Conservation (phyloP, 495 filamentous ascomycete genomes). For the Penicillium odoratum region DNA sequence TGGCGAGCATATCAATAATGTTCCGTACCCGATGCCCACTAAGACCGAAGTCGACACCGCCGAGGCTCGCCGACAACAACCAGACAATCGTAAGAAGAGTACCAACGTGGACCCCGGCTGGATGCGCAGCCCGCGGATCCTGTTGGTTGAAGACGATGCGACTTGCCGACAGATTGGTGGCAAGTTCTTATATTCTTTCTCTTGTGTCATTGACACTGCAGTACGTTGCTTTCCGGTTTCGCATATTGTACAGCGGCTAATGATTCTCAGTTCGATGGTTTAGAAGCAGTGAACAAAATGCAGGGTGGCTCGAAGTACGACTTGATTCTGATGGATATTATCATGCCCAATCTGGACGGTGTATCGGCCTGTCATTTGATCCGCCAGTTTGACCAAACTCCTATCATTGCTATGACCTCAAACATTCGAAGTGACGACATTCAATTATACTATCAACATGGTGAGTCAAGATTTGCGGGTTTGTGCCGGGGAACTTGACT, state of each 20-base stretch:
- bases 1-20: constrained; percentile 89
- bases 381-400: constrained; percentile 82
- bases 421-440: constrained; percentile 98
- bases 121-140: constrained; percentile 77
- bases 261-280: constrained; percentile 68
- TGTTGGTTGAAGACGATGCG: constrained; percentile 93
- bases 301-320: constrained; percentile 82
- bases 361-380: constrained; percentile 94
- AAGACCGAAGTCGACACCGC: constrained; percentile 52
- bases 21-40: constrained; percentile 74
- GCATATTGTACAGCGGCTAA: not conserved
- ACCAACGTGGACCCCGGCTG: constrained; percentile 73
- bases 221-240: constrained; percentile 57
- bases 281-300: constrained; percentile 92
- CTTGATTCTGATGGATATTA: constrained; percentile 97
- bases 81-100: constrained; percentile 66
- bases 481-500: not conserved
- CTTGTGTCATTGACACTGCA: constrained; percentile 85
- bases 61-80: constrained; percentile 49
- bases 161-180: constrained; percentile 92
- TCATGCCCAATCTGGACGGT: constrained; percentile 95
- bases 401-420: constrained; percentile 98
- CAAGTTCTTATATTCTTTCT: constrained; percentile 88
- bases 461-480: constrained; percentile 51
- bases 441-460: constrained; percentile 94